These are phyloP conservation scores for Chaetomiaceae sp. DNA, from an alignment of 2,329 filamentous ascomycete genomes.

Conservation along the genomic window DNA sequence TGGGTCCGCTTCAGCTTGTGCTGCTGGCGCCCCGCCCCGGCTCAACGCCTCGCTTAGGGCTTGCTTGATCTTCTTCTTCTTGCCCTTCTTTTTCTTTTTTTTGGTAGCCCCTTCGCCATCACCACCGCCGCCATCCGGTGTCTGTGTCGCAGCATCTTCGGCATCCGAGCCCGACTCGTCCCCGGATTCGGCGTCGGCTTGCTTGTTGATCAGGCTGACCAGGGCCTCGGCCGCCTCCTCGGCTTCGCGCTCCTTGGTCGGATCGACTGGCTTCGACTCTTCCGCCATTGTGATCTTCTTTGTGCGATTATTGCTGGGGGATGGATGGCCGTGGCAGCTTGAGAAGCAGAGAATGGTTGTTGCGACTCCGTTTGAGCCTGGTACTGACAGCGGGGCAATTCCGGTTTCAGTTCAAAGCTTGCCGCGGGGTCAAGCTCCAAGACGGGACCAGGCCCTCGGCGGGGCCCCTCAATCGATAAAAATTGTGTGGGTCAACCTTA, in stretches of 20 bases:
- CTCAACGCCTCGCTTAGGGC: slow-evolving; percentile 36
- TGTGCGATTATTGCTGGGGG: neutral
- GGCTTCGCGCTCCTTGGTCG: slow-evolving; percentile 41
- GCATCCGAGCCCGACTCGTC: slow-evolving; percentile 43
- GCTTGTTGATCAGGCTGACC: slow-evolving; percentile 32
- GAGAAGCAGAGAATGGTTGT: neutral
- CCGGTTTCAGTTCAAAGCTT: no score
- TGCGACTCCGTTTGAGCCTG: neutral
- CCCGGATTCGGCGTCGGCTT: slow-evolving; percentile 44
- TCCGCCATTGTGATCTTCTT: slow-evolving; percentile 40
- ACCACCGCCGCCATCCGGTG: slow-evolving; percentile 28
- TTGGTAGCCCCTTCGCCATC: slow-evolving; percentile 33
- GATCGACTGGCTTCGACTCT: slow-evolving; percentile 60
- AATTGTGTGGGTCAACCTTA: no score
- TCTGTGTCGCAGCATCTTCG: slow-evolving; percentile 37
- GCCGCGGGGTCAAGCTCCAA: neutral
- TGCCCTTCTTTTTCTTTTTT: slow-evolving; percentile 64
- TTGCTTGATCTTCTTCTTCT: slow-evolving; percentile 57
- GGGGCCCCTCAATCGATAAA: no score
- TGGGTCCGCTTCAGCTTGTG: slow-evolving; percentile 36
- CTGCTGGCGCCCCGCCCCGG: slow-evolving; percentile 16
- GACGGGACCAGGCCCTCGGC: no score
- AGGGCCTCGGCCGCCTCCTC: slow-evolving; percentile 37
- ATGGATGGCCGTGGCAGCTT: no score
- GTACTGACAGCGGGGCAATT: neutral